Conservation (phyloP, 1,284 basidiomycete genomes). For the Marasmius oreades region DNA sequence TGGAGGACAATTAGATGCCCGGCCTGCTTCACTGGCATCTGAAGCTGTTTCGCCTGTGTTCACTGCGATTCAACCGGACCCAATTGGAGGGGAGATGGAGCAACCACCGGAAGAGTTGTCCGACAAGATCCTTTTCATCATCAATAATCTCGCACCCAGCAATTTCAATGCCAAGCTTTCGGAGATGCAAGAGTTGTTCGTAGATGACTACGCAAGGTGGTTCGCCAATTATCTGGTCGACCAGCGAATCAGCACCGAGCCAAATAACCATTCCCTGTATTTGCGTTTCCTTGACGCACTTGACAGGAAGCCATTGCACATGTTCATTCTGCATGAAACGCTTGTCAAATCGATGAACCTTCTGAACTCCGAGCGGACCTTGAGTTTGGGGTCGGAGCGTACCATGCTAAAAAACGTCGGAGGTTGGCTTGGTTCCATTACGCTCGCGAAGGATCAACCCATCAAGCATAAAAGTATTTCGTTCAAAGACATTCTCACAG, state of each 20-base stretch:
- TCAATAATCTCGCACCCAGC: constrained; percentile 95
- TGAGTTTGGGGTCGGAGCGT: constrained; percentile 84
- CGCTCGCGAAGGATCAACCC: constrained; percentile 88
- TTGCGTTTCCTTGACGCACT: constrained; percentile 89
- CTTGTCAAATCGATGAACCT: constrained; percentile 82
- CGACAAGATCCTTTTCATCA: constrained; percentile 95
- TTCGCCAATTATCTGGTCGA: constrained; percentile 98
- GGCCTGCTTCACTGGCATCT: neutral
- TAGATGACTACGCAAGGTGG: constrained; percentile 86
- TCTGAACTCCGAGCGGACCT: constrained; percentile 90
- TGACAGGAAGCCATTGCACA: constrained; percentile 59
- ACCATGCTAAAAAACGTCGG: constrained; percentile 91
- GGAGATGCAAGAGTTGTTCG: constrained; percentile 82
- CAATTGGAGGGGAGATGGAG: constrained; percentile 55
- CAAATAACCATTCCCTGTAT: constrained; percentile 96
- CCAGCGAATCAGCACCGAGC: constrained; percentile 93
- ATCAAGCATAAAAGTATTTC: constrained; percentile 93
- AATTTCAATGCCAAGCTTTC: constrained; percentile 87
- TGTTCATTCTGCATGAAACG: constrained; percentile 91
- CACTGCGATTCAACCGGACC: constrained; percentile 69
- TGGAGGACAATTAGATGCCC: constrained; percentile 28
- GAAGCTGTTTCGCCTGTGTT: constrained; percentile 57
- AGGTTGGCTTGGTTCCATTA: constrained; percentile 93
- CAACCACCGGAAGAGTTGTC: constrained; percentile 84
- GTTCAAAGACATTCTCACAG: constrained; percentile 94